Evolutionary conservation across 2,329 filamentous ascomycete species (phyloP).

Genomic region (Monilinia aucupariae): DNA sequence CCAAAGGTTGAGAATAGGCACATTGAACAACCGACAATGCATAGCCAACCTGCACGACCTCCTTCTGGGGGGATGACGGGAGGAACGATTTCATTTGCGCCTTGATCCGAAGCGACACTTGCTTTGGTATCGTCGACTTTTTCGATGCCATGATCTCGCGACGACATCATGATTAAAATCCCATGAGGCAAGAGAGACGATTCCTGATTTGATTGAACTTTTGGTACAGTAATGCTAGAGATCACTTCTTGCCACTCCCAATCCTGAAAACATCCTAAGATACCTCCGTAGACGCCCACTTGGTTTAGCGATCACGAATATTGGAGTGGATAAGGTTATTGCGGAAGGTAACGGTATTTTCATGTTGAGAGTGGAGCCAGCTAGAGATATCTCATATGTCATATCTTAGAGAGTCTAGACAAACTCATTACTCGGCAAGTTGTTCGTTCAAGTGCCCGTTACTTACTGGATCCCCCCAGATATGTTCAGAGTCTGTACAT

Average conservation of each 20-base stretch:
- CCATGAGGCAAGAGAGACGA: background rate
- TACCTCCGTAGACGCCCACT: background rate
- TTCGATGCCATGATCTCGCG: background rate
- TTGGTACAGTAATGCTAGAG: background rate
- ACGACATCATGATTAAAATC: background rate
- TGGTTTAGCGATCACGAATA: background rate
- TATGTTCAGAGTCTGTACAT: background rate
- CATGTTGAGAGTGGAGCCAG: background rate
- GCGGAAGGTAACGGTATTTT: background rate
- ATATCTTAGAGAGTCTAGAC: too few relatives aligned
- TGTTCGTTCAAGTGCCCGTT: background rate
- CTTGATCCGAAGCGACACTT: background rate
- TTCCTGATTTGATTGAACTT: background rate
- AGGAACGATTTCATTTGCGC: background rate
- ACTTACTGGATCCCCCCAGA: background rate
- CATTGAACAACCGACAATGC: background rate
- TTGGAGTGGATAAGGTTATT: background rate
- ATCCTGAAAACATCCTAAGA: background rate
- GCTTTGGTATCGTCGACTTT: background rate
- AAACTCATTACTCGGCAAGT: too few relatives aligned
- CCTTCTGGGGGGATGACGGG: background rate
- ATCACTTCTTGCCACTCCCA: background rate
- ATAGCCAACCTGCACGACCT: background rate
- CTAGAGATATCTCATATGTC: background rate
- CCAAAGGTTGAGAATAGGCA: conserved; percentile 5